phyloP scores from a whole-genome alignment of 164 flowering plant genomes.

The Kalanchoe fedtschenkoi region DNA sequence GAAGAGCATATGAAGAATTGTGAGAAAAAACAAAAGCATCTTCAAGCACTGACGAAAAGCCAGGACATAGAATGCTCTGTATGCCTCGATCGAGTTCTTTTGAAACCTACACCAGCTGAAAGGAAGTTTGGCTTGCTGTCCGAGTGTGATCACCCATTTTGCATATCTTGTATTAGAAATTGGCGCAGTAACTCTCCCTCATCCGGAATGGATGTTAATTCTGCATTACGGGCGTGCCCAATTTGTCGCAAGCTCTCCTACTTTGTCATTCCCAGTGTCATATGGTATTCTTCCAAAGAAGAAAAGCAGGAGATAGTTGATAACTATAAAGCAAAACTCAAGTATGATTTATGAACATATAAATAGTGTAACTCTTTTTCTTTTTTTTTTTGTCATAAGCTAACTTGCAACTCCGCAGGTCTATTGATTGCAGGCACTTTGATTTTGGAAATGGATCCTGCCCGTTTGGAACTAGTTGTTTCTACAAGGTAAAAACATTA shows the following conservation, averaged over 20 bases:
- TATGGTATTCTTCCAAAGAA: conserved; percentile 75
- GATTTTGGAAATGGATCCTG: conserved; percentile 89
- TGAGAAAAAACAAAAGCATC: conserved; percentile 55
- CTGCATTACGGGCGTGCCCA: conserved; percentile 82
- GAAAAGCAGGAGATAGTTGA: conserved; percentile 78
- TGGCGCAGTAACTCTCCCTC: conserved; percentile 86
- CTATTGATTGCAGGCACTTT: conserved; percentile 92
- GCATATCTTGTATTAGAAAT: conserved; percentile 85
- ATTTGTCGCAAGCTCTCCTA: conserved; percentile 92
- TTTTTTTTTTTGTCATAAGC: not conserved
- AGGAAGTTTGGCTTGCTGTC: conserved; percentile 89
- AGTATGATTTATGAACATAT: conserved; percentile 25
- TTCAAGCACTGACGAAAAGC: conserved; percentile 68
- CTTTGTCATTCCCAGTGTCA: conserved; percentile 91
- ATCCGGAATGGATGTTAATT: conserved; percentile 84
- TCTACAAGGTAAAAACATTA: conserved; percentile 67
- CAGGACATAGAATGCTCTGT: conserved; percentile 96
- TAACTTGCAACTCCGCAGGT: conserved; percentile 28
- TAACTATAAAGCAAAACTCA: conserved; percentile 76
- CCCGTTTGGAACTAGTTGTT: conserved; percentile 93
- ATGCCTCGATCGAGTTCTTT: conserved; percentile 83
- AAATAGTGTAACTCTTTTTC: not conserved
- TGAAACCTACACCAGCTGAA: conserved; percentile 74
- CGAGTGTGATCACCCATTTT: conserved; percentile 97
- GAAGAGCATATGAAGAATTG: conserved; percentile 65